These are phyloP conservation scores for Ogataea ramenticola DNA, from an alignment of 805 yeast genomes.

Conservation along the genomic window DNA sequence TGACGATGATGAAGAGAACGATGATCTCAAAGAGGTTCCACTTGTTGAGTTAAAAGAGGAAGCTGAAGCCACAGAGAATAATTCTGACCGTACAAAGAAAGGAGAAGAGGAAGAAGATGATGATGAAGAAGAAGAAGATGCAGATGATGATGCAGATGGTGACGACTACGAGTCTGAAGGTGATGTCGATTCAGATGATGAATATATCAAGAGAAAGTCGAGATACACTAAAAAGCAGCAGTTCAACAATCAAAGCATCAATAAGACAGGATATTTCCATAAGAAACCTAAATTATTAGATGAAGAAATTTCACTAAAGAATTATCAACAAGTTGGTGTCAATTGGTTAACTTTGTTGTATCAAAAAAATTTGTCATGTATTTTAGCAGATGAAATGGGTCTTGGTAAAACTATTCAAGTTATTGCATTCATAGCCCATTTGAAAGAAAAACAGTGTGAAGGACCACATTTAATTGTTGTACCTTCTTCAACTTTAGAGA, in stretches of 20 bases:
- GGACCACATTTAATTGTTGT: slow-evolving; percentile 94
- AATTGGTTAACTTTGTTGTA: slow-evolving; percentile 87
- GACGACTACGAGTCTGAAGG: not conserved
- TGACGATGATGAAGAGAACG: slow-evolving; percentile 6
- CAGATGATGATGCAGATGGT: not conserved
- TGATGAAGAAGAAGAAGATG: not conserved
- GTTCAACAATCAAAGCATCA: slow-evolving; percentile 1
- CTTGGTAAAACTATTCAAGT: slow-evolving; percentile 96
- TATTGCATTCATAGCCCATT: slow-evolving; percentile 80
- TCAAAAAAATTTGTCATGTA: slow-evolving; percentile 75
- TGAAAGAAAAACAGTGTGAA: slow-evolving; percentile 50
- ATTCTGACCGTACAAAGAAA: too few relatives aligned
- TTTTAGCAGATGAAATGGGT: slow-evolving; percentile 98
- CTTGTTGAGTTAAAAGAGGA: not conserved
- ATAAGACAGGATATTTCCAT: slow-evolving; percentile 39
- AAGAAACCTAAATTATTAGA: slow-evolving; percentile 67
- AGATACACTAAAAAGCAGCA: not conserved
- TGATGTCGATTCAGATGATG: not conserved
- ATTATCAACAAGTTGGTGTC: slow-evolving; percentile 94
- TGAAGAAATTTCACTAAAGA: slow-evolving; percentile 60
- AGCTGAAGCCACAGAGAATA: slow-evolving; percentile 3
- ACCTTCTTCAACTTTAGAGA: slow-evolving; percentile 93
- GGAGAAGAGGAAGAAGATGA: not conserved
- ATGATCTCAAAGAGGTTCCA: slow-evolving; percentile 7
- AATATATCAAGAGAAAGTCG: not conserved